Percentiles rank a stretch among this genome's conserved stretches.
Evolutionary conservation across 805 yeast genomes (phyloP).

Genomic region (Candida chauliodis): DNA sequence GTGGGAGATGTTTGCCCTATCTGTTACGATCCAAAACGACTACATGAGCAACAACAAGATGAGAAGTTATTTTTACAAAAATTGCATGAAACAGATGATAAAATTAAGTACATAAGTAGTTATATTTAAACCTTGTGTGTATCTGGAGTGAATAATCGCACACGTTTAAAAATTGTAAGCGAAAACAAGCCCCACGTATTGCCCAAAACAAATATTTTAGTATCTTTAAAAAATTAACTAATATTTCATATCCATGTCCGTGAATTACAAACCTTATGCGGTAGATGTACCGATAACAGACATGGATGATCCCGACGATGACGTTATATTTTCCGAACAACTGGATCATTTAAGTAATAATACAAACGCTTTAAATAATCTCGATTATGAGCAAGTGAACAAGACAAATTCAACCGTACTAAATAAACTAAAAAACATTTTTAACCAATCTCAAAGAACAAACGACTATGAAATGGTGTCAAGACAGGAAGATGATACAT

Average conservation of each 20-base stretch:
- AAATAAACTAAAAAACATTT: conserved; percentile 5
- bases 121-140: background rate
- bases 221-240: no score
- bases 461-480: conserved; percentile 10
- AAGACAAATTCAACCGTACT: background rate
- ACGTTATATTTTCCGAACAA: conserved; percentile 22
- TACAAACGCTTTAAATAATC: conserved; percentile 15
- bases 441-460: background rate
- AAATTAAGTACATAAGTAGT: conserved; percentile 5
- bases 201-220: no score
- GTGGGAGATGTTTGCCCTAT: conserved; percentile 15
- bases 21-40: conserved; percentile 1
- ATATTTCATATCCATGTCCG: no score
- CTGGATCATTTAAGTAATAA: conserved; percentile 1
- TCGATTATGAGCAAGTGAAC: conserved; percentile 21
- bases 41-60: conserved; percentile 1
- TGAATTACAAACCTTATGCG: conserved; percentile 25
- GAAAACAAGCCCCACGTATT: no score
- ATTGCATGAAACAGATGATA: conserved; percentile 4
- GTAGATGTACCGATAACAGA: conserved; percentile 57
- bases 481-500: conserved; percentile 10
- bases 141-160: no score
- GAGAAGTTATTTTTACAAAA: conserved; percentile 4
- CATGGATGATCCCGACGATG: conserved; percentile 45
- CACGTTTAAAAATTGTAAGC: no score